These are phyloP conservation scores for Raphanus hybrid DNA, from an alignment of 441 rosid genomes.

Conservation along the genomic window DNA sequence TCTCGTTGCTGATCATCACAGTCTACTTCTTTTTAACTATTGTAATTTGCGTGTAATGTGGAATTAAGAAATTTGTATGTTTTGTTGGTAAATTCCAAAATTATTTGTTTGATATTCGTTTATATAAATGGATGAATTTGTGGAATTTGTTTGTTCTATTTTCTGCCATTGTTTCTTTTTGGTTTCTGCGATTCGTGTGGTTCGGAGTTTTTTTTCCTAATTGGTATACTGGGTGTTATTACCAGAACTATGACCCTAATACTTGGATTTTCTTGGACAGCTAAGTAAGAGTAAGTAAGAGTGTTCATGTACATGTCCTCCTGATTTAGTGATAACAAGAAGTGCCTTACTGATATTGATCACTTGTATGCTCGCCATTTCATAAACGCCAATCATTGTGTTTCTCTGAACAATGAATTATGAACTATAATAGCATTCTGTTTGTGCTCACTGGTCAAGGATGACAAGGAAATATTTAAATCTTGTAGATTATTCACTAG, in stretches of 20 bases:
- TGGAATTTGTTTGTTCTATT: background rate
- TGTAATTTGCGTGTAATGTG: no score
- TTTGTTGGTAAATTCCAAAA: no score
- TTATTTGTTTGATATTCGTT: background rate
- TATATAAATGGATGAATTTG: background rate
- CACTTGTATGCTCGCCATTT: background rate
- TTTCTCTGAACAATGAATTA: background rate
- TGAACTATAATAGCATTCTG: background rate
- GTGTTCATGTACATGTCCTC: background rate
- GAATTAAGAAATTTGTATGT: no score
- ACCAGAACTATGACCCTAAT: background rate
- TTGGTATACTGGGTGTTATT: constrained; percentile 7
- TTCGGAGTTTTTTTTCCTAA: background rate
- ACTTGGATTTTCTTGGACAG: background rate
- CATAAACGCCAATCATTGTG: background rate
- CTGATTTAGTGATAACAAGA: background rate
- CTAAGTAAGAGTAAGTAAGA: no score
- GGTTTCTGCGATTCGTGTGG: constrained; percentile 6
- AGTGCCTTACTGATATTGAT: background rate
- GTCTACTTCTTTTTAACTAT: no score
- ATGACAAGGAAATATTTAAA: background rate
- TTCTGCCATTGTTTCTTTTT: constrained; percentile 13
- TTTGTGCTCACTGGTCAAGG: background rate
- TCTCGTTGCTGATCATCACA: no score
- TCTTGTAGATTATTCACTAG: background rate